Evolutionary conservation across 2,329 filamentous ascomycete species (phyloP).

Genomic region (Scytalidium sp.): DNA sequence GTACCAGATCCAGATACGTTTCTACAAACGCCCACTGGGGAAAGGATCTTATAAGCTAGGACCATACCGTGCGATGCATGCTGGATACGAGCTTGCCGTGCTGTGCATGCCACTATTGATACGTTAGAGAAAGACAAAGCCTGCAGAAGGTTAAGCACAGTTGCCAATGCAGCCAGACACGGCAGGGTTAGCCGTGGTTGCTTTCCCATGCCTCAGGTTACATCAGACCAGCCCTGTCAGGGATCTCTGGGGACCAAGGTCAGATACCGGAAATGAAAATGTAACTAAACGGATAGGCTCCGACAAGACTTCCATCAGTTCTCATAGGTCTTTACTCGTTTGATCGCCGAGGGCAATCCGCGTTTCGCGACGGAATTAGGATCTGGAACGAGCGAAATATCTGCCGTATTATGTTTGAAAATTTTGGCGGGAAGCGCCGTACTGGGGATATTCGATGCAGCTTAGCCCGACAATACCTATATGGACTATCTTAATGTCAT

Average conservation of each 20-base stretch:
- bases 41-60: neutral
- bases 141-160: neutral
- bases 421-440: too few species aligned
- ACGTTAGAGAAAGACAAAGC: neutral
- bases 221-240: neutral
- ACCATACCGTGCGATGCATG: neutral
- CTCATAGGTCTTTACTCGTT: neutral
- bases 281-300: neutral
- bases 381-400: too few species aligned
- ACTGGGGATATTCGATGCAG: too few species aligned
- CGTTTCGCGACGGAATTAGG: neutral
- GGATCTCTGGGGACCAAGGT: too few species aligned
- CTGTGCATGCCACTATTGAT: neutral
- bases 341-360: neutral
- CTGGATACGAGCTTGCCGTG: neutral
- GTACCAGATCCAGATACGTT: too few species aligned
- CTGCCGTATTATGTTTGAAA: too few species aligned
- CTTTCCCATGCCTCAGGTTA: neutral
- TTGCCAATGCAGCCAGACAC: neutral
- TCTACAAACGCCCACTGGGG: too few species aligned
- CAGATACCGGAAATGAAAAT: neutral
- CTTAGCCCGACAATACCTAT: too few species aligned
- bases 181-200: neutral
- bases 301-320: neutral
- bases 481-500: too few species aligned